Percentiles rank a stretch among this genome's conserved stretches.
phyloP scores from a whole-genome alignment of 2,329 filamentous ascomycete genomes.

The Magnaporthiopsis rhizophila region DNA sequence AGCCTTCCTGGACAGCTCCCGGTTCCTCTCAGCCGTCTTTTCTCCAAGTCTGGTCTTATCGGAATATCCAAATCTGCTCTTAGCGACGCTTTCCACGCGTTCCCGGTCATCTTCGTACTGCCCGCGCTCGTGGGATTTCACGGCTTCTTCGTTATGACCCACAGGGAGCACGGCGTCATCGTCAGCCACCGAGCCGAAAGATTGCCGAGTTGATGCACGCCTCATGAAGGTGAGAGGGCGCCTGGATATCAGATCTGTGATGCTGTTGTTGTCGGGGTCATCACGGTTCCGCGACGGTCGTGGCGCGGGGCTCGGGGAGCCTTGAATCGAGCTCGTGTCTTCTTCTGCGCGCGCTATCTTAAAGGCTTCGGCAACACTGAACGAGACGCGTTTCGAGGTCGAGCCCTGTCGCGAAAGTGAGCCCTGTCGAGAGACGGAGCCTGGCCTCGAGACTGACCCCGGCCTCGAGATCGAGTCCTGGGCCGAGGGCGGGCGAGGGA shows the following conservation, averaged over 20 bases:
- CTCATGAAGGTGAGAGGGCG: constrained; percentile 12
- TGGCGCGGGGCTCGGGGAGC: constrained; percentile 44
- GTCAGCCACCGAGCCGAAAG: neutral
- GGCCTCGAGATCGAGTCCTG: neutral
- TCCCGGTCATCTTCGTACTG: constrained; percentile 20
- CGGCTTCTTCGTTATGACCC: constrained; percentile 11
- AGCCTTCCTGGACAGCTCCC: constrained; percentile 24
- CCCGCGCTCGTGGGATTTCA: constrained; percentile 17
- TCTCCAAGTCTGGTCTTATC: constrained; percentile 24
- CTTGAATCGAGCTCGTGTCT: constrained; percentile 23
- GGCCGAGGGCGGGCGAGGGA: neutral
- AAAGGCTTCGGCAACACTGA: constrained; percentile 36
- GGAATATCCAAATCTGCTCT: constrained; percentile 25
- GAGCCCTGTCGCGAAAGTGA: neutral
- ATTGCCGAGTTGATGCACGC: constrained; percentile 13
- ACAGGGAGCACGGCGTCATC: constrained; percentile 10
- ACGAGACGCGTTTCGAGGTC: constrained; percentile 7
- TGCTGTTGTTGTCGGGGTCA: constrained; percentile 16
- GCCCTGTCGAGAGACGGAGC: neutral
- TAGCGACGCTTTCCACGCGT: constrained; percentile 14
- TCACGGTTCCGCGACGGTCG: constrained; percentile 16
- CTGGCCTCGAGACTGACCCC: neutral
- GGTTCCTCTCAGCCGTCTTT: constrained; percentile 28
- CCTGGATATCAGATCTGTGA: constrained; percentile 1
- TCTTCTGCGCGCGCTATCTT: constrained; percentile 22